phyloP scores from a whole-genome alignment of 2,329 filamentous ascomycete species.

The Aspergillus sp. region DNA sequence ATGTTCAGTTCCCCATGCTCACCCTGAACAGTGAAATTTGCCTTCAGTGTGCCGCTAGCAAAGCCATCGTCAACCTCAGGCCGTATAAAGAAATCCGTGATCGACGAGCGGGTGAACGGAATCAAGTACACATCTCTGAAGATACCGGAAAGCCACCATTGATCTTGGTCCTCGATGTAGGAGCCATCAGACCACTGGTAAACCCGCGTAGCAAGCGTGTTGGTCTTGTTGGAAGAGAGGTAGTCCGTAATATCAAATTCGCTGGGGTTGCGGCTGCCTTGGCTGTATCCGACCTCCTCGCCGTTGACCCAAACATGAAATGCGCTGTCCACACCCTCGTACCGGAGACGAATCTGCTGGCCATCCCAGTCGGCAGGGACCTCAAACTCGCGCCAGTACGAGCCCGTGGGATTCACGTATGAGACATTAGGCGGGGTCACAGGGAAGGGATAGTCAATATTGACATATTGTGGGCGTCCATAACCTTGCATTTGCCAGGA shows the following conservation, averaged over 20 bases:
- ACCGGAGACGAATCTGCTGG: conserved; percentile 62
- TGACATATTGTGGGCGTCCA: conserved; percentile 68
- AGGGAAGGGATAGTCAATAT: conserved; percentile 65
- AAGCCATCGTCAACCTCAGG: conserved; percentile 50
- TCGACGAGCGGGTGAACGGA: conserved; percentile 44
- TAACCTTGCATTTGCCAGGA: conserved; percentile 72
- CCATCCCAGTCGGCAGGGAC: conserved; percentile 52
- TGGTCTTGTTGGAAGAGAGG: conserved; percentile 53
- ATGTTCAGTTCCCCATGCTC: conserved; percentile 20
- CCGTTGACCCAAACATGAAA: conserved; percentile 71
- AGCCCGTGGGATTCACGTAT: conserved; percentile 64
- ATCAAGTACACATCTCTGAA: conserved; percentile 67
- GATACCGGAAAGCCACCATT: conserved; percentile 68
- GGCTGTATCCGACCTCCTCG: conserved; percentile 63
- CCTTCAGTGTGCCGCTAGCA: conserved; percentile 39
- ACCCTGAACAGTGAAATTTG: conserved; percentile 56
- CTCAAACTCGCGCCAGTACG: conserved; percentile 58
- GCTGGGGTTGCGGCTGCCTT: conserved; percentile 66
- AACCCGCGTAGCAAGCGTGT: conserved; percentile 58
- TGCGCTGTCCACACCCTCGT: conserved; percentile 71
- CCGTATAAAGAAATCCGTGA: conserved; percentile 24
- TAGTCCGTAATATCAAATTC: conserved; percentile 65
- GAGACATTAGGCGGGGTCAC: conserved; percentile 64
- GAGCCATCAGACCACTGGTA: conserved; percentile 70
- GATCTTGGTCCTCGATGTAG: conserved; percentile 68